A percentile compares a stretch with the other conserved stretches of the same genome.
phyloP scores from a whole-genome alignment of 2,329 filamentous ascomycete species.

The Colletotrichum acutatum region DNA sequence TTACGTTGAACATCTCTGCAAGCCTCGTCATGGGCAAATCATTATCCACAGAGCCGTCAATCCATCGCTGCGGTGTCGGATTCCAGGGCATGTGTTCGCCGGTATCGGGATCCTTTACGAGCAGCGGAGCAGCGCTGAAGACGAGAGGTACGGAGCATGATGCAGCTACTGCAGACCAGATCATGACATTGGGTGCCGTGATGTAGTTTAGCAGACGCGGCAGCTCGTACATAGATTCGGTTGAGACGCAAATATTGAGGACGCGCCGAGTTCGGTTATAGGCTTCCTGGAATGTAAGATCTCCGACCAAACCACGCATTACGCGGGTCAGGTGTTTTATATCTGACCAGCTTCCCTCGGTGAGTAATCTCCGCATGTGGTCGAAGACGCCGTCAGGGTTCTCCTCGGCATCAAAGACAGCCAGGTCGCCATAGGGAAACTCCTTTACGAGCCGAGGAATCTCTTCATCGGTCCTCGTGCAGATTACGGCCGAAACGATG shows the following conservation, averaged over 20 bases:
- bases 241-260: constrained; percentile 93
- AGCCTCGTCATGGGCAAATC: constrained; percentile 91
- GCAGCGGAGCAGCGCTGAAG: constrained; percentile 81
- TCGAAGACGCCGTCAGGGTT: constrained; percentile 71
- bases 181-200: constrained; percentile 92
- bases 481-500: constrained; percentile 85
- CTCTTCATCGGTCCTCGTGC: constrained; percentile 81
- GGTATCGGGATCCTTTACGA: constrained; percentile 87
- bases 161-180: constrained; percentile 96
- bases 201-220: constrained; percentile 91
- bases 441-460: constrained; percentile 74
- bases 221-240: constrained; percentile 86
- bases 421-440: constrained; percentile 83
- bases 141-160: constrained; percentile 93
- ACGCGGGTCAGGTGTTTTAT: constrained; percentile 84
- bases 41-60: constrained; percentile 95
- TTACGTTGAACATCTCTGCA: constrained; percentile 97
- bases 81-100: constrained; percentile 86
- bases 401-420: constrained; percentile 77
- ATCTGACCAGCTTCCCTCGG: constrained; percentile 86
- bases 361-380: constrained; percentile 78
- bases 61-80: constrained; percentile 85
- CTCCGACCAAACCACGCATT: constrained; percentile 83
- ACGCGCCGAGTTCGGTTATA: constrained; percentile 95
- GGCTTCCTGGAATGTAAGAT: constrained; percentile 94